These are phyloP conservation scores for Metahyphopichia silvanorum DNA, from an alignment of 805 yeast genomes.

Conservation along the genomic window DNA sequence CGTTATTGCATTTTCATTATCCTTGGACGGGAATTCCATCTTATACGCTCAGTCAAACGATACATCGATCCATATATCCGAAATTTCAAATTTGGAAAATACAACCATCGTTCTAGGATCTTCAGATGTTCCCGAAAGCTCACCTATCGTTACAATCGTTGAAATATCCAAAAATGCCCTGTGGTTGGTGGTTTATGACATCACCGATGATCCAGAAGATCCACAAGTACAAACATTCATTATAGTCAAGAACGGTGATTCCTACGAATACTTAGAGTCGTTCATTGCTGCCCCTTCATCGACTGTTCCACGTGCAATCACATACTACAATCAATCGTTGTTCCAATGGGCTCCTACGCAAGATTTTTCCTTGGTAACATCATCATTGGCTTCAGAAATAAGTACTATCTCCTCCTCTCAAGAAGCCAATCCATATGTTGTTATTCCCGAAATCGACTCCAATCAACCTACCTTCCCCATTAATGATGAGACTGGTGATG, in stretches of 20 bases:
- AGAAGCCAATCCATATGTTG: neutral
- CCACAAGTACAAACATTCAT: slow-evolving; percentile 3
- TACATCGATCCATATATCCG: too few relatives aligned
- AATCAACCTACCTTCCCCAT: slow-evolving; percentile 48
- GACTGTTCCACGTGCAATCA: slow-evolving; percentile 42
- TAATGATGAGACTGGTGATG: slow-evolving; percentile 60
- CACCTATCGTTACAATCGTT: too few relatives aligned
- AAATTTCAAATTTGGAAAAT: too few relatives aligned
- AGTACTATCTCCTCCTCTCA: slow-evolving; percentile 28
- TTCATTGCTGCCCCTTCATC: slow-evolving; percentile 56
- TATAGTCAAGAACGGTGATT: slow-evolving; percentile 1
- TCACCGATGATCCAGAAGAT: neutral
- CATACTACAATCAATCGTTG: slow-evolving; percentile 42
- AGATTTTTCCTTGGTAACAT: slow-evolving; percentile 44
- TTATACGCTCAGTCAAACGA: too few relatives aligned
- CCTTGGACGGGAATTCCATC: too few relatives aligned
- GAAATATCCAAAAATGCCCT: too few relatives aligned
- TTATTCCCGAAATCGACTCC: slow-evolving; percentile 1
- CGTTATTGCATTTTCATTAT: too few relatives aligned
- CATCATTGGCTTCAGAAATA: slow-evolving; percentile 65
- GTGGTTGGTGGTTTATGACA: too few relatives aligned
- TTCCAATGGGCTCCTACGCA: slow-evolving; percentile 35
- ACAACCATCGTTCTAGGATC: too few relatives aligned
- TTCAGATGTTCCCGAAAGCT: too few relatives aligned
- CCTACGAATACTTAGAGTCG: slow-evolving; percentile 23